Base-by-base conservation (phyloP, 306 rosid species). In the Cucurbita pepo region DNA sequence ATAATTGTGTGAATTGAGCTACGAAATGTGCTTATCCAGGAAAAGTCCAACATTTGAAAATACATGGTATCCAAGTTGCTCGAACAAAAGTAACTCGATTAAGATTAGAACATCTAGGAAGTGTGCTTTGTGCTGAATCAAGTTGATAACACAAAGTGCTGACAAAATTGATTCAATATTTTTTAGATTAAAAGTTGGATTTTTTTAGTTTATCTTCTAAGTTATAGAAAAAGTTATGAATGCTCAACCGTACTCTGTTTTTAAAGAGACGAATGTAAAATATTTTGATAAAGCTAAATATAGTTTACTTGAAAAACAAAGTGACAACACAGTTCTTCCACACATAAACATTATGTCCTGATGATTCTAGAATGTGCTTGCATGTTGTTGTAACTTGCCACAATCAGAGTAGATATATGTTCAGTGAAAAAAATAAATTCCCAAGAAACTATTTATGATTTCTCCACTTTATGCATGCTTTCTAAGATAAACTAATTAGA, bases 1-100 rank as follows among this genome's bases (percentile, higher is more conserved):
- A 71, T 30, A 58, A 69, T 65, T 64, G 77, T 82, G 55, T 16
- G 54, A 51, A 50, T 62, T 18, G 40, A 56, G 16, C 18, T 43
- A 72, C 38, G 50, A 15, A 55, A 44, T 43, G 44, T 65, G 52
- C 54, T 65, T 44, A 65, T 65, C 55, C 54, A 11, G 21, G 55
- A 19, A 66, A 38, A 66, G 45, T 44, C 52, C 11, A 72, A 55
- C 44, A 10, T 40, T 37, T 72, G 51, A 43, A 73, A 69, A 69
- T 18, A 47, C 51, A 50, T 69, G 73, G 50, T 9, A 69, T 8
- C 8, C 44, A 48, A 34, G 56, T 69, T 69, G 10, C 58, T 50
- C 8, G 55, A 67, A 67, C 22, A 45, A 66, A 53, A 47, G 22
- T 7, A 61, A 61, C 48, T 61, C 5, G 54, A 43, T 65, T 65